Conservation (phyloP, 495 filamentous ascomycete species). For the Trichoderma reesei region DNA sequence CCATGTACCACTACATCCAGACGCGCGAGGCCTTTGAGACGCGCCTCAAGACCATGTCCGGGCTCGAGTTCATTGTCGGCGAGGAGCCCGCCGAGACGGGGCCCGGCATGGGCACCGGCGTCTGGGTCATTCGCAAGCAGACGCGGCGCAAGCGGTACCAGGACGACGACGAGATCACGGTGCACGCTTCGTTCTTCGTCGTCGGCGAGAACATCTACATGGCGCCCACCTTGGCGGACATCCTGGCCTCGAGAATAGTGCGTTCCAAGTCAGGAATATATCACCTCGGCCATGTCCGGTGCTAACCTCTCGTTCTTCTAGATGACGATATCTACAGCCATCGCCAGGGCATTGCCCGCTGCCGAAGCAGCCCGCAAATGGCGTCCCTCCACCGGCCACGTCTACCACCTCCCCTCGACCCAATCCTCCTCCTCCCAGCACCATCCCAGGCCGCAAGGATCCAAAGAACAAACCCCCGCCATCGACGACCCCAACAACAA, state of each 20-base stretch:
- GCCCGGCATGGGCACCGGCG: constrained; percentile 53
- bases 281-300: neutral
- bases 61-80: constrained; percentile 72
- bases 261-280: constrained; percentile 15
- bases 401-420: constrained; percentile 49
- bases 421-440: constrained; percentile 14
- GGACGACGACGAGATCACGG: constrained; percentile 53
- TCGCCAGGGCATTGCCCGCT: constrained; percentile 54
- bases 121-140: constrained; percentile 94
- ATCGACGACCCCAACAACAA: constrained; percentile 18
- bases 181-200: constrained; percentile 74
- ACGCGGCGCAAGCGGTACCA: constrained; percentile 51
- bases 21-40: constrained; percentile 74
- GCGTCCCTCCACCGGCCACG: constrained; percentile 63
- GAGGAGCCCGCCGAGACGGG: constrained; percentile 62
- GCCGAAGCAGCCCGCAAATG: constrained; percentile 55
- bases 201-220: constrained; percentile 81
- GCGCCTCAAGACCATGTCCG: constrained; percentile 65
- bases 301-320: constrained; percentile 17
- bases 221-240: constrained; percentile 71
- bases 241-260: constrained; percentile 69
- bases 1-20: constrained; percentile 45
- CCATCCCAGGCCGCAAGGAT: constrained; percentile 23
- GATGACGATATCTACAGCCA: constrained; percentile 50
- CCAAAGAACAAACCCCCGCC: constrained; percentile 9